phyloP scores from a whole-genome alignment of 495 filamentous ascomycete species.

The Neurospora sp. region DNA sequence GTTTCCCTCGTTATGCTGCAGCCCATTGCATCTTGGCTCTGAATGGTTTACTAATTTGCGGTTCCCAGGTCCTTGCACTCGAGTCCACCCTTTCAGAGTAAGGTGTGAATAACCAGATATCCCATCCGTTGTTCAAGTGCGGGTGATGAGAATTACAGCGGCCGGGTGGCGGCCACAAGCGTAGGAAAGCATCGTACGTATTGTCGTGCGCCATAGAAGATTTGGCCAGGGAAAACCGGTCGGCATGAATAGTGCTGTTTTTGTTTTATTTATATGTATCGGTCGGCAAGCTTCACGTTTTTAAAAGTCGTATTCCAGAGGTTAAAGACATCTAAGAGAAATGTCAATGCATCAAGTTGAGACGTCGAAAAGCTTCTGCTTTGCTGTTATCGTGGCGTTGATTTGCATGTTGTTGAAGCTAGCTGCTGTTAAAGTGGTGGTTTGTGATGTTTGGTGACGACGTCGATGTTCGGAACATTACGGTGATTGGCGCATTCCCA shows the following conservation, averaged over 20 bases:
- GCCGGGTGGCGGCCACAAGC: neutral
- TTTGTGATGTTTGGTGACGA: neutral
- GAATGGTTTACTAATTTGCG: neutral
- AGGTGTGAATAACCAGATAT: neutral
- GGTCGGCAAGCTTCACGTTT: neutral
- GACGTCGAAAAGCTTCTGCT: neutral
- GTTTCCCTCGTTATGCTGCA: conserved; percentile 15
- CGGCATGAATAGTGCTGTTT: neutral
- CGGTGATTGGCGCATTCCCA: neutral
- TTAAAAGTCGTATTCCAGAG: neutral
- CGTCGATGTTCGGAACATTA: neutral
- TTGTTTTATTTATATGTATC: neutral
- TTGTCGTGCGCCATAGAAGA: neutral
- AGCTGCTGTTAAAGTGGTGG: neutral
- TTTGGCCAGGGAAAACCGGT: neutral
- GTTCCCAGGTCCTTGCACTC: conserved; percentile 19
- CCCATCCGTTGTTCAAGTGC: neutral
- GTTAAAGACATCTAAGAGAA: neutral
- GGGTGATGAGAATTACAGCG: neutral
- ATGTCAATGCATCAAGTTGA: neutral
- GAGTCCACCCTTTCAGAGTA: conserved; percentile 13
- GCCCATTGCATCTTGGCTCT: neutral
- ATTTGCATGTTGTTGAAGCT: neutral
- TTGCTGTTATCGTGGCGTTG: neutral
- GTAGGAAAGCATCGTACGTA: neutral